Conservation (phyloP, 148 eudicot species). For the Cornus florida region DNA sequence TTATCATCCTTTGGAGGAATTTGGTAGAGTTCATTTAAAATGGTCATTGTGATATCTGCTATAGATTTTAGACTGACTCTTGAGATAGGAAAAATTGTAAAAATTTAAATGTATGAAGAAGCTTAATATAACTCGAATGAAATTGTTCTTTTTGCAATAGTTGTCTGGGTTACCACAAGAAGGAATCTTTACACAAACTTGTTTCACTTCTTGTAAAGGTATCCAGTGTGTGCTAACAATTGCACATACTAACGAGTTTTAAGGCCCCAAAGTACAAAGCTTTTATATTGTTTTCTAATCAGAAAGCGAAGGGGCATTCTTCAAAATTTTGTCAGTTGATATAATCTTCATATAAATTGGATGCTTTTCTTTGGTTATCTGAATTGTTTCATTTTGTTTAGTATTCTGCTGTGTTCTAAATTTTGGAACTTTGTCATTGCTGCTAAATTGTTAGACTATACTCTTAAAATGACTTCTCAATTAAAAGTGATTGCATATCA, state of each 20-base stretch:
- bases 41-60: not conserved
- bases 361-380: not conserved
- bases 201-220: too few relatives aligned
- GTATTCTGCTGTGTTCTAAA: not conserved
- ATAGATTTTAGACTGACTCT: not conserved
- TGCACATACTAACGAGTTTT: not conserved
- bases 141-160: not conserved
- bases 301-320: not conserved
- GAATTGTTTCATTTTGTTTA: not conserved
- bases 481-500: not conserved
- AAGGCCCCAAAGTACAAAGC: not conserved
- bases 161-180: not conserved
- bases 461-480: not conserved
- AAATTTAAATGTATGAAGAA: not conserved
- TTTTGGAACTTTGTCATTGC: not conserved
- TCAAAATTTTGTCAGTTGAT: too few relatives aligned
- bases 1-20: not conserved
- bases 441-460: not conserved
- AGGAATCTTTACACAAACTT: not conserved
- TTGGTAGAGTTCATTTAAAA: not conserved
- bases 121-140: not conserved
- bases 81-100: not conserved
- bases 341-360: not conserved
- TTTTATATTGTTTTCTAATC: not conserved
- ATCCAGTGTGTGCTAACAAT: too few relatives aligned